Evolutionary conservation across 2,329 filamentous ascomycete genomes (phyloP).

Genomic region (Diaporthe longicolla): DNA sequence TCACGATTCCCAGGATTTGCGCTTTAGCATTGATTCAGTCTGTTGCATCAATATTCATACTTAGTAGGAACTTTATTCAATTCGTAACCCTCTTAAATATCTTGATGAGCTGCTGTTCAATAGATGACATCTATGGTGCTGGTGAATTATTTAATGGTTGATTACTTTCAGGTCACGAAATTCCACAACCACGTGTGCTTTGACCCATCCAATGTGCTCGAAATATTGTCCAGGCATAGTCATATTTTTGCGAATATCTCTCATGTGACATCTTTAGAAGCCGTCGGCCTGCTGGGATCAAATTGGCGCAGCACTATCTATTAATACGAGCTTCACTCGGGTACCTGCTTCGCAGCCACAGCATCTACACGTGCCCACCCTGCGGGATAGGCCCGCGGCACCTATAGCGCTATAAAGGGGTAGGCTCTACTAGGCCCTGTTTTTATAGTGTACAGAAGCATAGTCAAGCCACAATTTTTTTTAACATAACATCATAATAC

Average conservation of each 20-base stretch:
- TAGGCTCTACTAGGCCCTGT: too few relatives aligned
- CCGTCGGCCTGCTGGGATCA: too few relatives aligned
- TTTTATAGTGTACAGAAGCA: too few relatives aligned
- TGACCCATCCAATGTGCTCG: neutral
- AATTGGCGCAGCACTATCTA: neutral
- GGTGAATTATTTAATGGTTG: too few relatives aligned
- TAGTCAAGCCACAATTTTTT: too few relatives aligned
- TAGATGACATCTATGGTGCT: neutral
- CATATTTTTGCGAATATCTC: neutral
- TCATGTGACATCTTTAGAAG: neutral
- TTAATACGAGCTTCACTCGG: neutral
- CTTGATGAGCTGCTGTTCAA: neutral
- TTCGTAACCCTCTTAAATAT: neutral
- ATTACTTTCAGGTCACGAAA: neutral
- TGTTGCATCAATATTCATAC: slow-evolving; percentile 15
- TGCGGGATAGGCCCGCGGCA: too few relatives aligned
- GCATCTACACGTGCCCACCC: too few relatives aligned
- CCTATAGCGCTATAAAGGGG: too few relatives aligned
- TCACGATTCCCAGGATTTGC: slow-evolving; percentile 32
- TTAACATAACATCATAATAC: too few relatives aligned
- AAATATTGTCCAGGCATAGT: neutral
- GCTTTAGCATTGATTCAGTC: slow-evolving; percentile 11
- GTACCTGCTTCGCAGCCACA: too few relatives aligned
- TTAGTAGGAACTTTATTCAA: neutral
- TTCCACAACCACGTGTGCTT: neutral